Conservation (phyloP, 148 eudicot species). For the Fagopyrum esculentum region DNA sequence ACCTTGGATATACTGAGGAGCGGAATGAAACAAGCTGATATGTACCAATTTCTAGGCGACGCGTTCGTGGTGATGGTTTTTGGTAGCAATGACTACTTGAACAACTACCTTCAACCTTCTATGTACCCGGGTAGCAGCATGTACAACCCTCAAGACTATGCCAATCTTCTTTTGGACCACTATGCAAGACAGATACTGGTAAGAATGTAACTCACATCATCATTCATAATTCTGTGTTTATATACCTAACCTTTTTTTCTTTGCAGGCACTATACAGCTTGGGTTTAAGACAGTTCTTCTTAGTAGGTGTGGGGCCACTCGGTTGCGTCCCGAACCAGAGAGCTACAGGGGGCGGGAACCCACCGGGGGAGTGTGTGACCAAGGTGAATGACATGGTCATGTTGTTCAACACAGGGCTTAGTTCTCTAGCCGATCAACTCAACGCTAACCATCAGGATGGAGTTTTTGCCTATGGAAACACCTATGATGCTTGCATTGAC, state of each 20-base stretch:
- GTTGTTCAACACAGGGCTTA: constrained; percentile 51
- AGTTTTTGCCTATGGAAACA: constrained; percentile 52
- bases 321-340: constrained; percentile 72
- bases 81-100: constrained; percentile 86
- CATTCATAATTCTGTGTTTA: neutral
- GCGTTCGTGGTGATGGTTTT: constrained; percentile 46
- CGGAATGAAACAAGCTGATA: constrained; percentile 29
- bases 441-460: constrained; percentile 36
- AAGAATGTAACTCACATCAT: constrained; percentile 11
- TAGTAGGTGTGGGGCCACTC: constrained; percentile 60
- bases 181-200: constrained; percentile 50
- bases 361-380: constrained; percentile 37
- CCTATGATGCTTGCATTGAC: constrained; percentile 44
- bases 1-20: constrained; percentile 35
- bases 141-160: constrained; percentile 49
- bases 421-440: constrained; percentile 40
- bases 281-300: constrained; percentile 52
- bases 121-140: constrained; percentile 34
- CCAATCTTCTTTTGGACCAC: constrained; percentile 46
- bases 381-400: constrained; percentile 37
- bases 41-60: constrained; percentile 34
- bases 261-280: constrained; percentile 38
- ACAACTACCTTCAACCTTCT: constrained; percentile 43
- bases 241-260: neutral
- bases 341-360: constrained; percentile 25